Base-by-base conservation (phyloP, 139 green algal species). In the Chlamydomonas eustigma region DNA sequence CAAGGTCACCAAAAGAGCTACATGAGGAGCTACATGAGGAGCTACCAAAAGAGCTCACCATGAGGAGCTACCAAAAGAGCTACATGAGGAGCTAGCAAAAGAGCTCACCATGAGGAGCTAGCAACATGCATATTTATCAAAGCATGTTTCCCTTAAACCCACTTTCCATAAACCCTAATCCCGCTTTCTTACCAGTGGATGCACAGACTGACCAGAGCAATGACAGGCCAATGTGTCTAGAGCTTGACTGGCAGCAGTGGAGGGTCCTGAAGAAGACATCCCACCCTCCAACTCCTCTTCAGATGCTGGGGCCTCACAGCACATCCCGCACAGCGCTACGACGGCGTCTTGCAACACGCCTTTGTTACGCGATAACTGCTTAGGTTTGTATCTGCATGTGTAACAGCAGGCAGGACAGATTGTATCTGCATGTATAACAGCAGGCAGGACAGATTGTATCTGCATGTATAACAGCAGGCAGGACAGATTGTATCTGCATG, bases 171-270 rank as follows among this genome's bases (percentile, higher is more conserved):
- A 4, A 22, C 52, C 52, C 52, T 22, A 6, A 8, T 28, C 12
- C 52, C 34, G 4, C 18, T 68, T 31, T 28, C 76, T 73, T 30
- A 81, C 79, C 33, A 75, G 36, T 18, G 86, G 88, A 8, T 85
- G 73, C 2, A 94, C 78, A 35, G 80, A 76, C 51, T 81, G 78
- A 30, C 78, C 4, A 72, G 18, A 80, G 78, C 35, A 94, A 63
- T 51, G 82, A 64, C 44, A 93, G 80, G 87, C 82, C 50, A 94
- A 68, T 0, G 77, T 71, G 76, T 94, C 90, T 44, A 94, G 74
- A 0, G 83, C 73, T 84, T 91, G 81, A 8, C 78, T 74, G 1
- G 83, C 85, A 50, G 82, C 64, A 30, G 76, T 79, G 30, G 73
- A 37, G 28, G 81, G 75, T 34, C 76, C 78, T 18, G 30, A 50